Evolutionary conservation across 108 stramenopile genomes (phyloP).

Genomic region (Discostella pseudostelligera): DNA sequence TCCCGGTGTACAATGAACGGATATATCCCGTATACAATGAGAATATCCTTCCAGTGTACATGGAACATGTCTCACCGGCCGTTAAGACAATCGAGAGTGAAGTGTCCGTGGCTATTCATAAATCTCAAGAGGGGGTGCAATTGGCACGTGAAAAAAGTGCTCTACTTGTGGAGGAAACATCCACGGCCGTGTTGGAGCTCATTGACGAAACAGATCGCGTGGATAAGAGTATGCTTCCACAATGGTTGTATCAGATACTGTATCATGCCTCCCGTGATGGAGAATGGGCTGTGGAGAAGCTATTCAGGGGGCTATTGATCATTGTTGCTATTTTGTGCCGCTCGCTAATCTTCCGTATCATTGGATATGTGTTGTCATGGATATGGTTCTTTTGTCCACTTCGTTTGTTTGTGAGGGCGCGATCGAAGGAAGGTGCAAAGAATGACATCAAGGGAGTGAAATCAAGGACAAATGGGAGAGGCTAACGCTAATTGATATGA

Average conservation of each 20-base stretch:
- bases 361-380: conserved; percentile 19
- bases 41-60: conserved; percentile 20
- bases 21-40: conserved; percentile 40
- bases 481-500: background rate
- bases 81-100: conserved; percentile 30
- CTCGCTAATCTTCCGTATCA: conserved; percentile 20
- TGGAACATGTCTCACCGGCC: conserved; percentile 26
- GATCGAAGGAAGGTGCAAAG: conserved; percentile 1
- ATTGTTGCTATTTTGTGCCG: conserved; percentile 32
- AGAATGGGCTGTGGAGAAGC: conserved; percentile 21
- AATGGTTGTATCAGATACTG: conserved; percentile 13
- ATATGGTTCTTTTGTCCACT: conserved; percentile 51
- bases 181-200: conserved; percentile 16
- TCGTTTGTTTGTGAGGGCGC: conserved; percentile 26
- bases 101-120: conserved; percentile 19
- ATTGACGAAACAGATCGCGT: conserved; percentile 29
- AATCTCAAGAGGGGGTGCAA: conserved; percentile 20
- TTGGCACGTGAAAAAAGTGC: conserved; percentile 28
- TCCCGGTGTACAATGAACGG: conserved; percentile 36
- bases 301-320: conserved; percentile 22
- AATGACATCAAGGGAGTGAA: background rate
- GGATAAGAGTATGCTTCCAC: conserved; percentile 24
- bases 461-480: conserved; percentile 10
- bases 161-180: conserved; percentile 16
- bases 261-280: conserved; percentile 21